phyloP scores from a whole-genome alignment of 345 rosid genomes.

The Salix suchowensis region DNA sequence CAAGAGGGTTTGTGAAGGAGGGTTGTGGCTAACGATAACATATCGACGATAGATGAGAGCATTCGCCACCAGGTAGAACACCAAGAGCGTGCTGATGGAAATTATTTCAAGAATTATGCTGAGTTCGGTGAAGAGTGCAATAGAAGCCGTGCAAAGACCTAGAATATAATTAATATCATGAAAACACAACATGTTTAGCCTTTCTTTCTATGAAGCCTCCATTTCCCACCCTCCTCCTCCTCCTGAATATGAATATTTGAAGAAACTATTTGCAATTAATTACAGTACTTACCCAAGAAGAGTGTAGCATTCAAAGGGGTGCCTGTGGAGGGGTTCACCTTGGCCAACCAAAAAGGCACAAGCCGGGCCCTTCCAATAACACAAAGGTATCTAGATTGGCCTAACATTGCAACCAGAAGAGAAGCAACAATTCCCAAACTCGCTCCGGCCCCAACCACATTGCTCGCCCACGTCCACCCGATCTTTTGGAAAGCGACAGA shows the following conservation, averaged over 20 bases:
- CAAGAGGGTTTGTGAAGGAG: slow-evolving; percentile 48
- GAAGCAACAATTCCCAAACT: slow-evolving; percentile 94
- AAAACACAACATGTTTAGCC: neutral
- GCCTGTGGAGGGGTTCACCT: slow-evolving; percentile 91
- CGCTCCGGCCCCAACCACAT: slow-evolving; percentile 89
- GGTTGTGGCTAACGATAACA: slow-evolving; percentile 40
- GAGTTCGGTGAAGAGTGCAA: slow-evolving; percentile 82
- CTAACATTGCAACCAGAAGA: slow-evolving; percentile 90
- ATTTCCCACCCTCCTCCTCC: too few species aligned
- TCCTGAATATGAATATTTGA: too few species aligned
- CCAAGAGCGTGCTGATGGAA: slow-evolving; percentile 73
- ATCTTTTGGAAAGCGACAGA: slow-evolving; percentile 56
- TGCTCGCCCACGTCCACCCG: slow-evolving; percentile 86
- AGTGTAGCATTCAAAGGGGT: slow-evolving; percentile 94
- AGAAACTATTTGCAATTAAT: neutral
- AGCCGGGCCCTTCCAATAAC: slow-evolving; percentile 82
- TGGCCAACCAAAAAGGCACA: slow-evolving; percentile 84
- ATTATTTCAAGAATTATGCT: slow-evolving; percentile 61
- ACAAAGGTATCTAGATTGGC: slow-evolving; percentile 96
- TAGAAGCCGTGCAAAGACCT: slow-evolving; percentile 91
- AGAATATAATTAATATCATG: slow-evolving; percentile 19
- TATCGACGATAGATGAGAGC: slow-evolving; percentile 73
- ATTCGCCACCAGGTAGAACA: slow-evolving; percentile 83
- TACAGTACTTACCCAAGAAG: slow-evolving; percentile 60
- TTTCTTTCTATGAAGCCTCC: neutral